Percentiles rank a stretch among this genome's conserved stretches.
phyloP scores from a whole-genome alignment of 2,329 filamentous ascomycete species.

The Acarospora socialis region DNA sequence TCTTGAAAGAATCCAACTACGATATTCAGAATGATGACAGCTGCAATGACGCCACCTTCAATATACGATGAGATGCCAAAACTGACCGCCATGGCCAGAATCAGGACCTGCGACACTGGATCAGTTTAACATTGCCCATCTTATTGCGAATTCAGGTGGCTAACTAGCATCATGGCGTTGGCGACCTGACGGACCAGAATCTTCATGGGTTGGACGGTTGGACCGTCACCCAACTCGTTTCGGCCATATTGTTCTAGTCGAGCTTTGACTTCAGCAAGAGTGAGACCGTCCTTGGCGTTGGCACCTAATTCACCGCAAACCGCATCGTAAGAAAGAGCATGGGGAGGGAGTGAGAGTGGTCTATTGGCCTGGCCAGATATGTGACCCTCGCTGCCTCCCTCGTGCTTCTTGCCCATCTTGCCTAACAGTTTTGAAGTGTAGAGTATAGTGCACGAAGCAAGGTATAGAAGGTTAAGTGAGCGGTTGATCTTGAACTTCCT shows the following conservation, averaged over 20 bases:
- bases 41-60: constrained; percentile 44
- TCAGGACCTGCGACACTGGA: constrained; percentile 30
- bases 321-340: constrained; percentile 41
- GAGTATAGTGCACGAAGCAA: too few relatives aligned
- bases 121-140: constrained; percentile 12
- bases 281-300: constrained; percentile 44
- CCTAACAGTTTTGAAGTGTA: too few relatives aligned
- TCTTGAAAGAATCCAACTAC: constrained; percentile 43
- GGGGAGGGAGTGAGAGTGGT: constrained; percentile 47
- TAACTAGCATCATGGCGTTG: constrained; percentile 55
- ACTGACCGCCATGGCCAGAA: constrained; percentile 43
- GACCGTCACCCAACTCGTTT: constrained; percentile 54
- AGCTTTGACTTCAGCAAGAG: constrained; percentile 36
- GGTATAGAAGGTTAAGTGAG: too few relatives aligned
- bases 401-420: too few relatives aligned
- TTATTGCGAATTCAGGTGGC: constrained; percentile 13
- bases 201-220: constrained; percentile 54
- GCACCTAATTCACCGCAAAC: constrained; percentile 42
- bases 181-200: constrained; percentile 53
- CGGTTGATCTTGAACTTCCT: too few relatives aligned
- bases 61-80: constrained; percentile 46
- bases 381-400: constrained; percentile 15
- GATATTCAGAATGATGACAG: constrained; percentile 45
- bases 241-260: constrained; percentile 43
- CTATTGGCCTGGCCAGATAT: constrained; percentile 34